A percentile compares a stretch with the other conserved stretches of the same genome.
Conservation (phyloP, 2,329 filamentous ascomycete genomes). For the Neopestalotiopsis sp. region DNA sequence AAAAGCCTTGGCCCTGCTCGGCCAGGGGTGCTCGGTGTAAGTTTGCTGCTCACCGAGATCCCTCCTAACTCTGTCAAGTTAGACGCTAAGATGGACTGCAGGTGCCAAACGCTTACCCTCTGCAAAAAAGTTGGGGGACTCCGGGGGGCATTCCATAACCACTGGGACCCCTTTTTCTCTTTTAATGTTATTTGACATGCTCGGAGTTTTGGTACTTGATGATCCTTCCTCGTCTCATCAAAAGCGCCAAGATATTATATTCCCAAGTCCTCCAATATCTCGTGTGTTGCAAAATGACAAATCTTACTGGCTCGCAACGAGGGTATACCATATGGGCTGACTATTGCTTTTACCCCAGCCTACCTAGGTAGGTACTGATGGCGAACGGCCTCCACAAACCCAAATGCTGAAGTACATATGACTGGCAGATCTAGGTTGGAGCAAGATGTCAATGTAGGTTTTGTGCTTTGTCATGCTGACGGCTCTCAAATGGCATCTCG, state of each 20-base stretch:
- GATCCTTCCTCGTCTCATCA: neutral
- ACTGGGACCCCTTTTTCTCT: neutral
- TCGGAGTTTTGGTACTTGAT: neutral
- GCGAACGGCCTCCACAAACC: no score
- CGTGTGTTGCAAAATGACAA: no score
- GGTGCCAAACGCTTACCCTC: neutral
- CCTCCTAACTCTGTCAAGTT: neutral
- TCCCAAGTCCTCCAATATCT: no score
- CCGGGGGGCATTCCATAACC: neutral
- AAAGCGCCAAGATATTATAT: neutral
- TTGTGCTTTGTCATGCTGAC: no score
- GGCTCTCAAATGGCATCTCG: neutral
- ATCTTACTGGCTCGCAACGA: no score
- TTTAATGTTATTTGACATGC: neutral
- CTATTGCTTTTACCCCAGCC: no score
- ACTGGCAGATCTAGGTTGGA: no score
- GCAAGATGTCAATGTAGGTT: no score
- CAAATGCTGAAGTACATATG: no score
- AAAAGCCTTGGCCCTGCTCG: neutral
- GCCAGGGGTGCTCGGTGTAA: conserved; percentile 1
- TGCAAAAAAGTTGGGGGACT: neutral
- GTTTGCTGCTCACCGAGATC: neutral
- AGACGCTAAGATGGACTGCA: neutral
- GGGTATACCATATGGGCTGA: no score
- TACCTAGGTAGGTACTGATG: no score